Evolutionary conservation across 345 rosid species (phyloP), one percentile per base, ranked within the genome.

Genomic region (Cardamine resedifolia): DNA sequence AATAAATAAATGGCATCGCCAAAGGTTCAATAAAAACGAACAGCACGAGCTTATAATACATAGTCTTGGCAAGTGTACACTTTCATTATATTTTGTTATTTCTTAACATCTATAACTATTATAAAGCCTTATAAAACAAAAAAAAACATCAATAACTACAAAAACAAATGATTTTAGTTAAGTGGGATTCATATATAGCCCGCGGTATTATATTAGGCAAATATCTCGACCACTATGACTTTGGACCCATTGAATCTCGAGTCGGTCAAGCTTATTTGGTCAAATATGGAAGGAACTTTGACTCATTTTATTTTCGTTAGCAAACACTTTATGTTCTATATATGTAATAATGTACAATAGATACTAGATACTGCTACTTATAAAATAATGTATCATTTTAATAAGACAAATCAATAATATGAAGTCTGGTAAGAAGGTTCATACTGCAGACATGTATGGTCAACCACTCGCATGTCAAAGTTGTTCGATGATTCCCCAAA

Each of bases 271-370:
- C 41, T 6, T 68, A 33, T 51, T 43, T 60, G 58, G 79, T 75
- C 79, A 75, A 69, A 68, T 75, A 43, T 75, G 74, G 56, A 39
- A 74, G 66, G 10, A 55, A 30, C 68, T 39, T 59, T 49, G 67
- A 74, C 73, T 74, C 61, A 30, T 27, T 10, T 27, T 64, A 0
- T 38, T 45, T 38, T 36, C 49, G 6, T 73, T 20, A 48, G 10
- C 33, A 18, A 34, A 6, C 51, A 47, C 33, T 47, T 39, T 43
- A n/a, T 55, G 33, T 61, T 27, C 7, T 39, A 50, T 28, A 51
- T 49, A 14, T 26, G 16, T 26, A 14, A 61, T 50, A 9, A n/a
- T 18, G 28, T 57, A 10, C 12, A 28, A 3, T 28, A 62, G 34
- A 39, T 55, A 30, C 15, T 30, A 61, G 33, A 49, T 62, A 50